Evolutionary conservation across 352 stramenopile species (phyloP).

Genomic region (Pythium myriotylum): DNA sequence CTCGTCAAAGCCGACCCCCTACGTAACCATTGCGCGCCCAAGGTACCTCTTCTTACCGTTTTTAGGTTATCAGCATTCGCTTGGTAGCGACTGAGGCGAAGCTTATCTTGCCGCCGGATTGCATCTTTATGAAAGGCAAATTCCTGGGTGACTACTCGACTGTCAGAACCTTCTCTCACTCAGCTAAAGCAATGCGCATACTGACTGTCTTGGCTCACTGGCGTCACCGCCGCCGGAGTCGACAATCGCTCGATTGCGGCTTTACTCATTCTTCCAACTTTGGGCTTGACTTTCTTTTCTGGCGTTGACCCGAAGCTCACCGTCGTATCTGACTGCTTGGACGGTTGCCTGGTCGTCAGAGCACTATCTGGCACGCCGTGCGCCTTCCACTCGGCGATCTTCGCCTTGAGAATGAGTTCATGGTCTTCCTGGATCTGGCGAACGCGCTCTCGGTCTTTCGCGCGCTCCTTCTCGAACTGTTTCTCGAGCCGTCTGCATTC

Average conservation of each 20-base stretch:
- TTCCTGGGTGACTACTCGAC: constrained; percentile 32
- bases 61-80: constrained; percentile 34
- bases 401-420: constrained; percentile 46
- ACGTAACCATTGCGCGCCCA: background rate
- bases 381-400: constrained; percentile 57
- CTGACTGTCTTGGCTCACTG: constrained; percentile 1
- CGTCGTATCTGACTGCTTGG: background rate
- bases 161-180: too few relatives aligned
- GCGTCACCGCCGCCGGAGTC: background rate
- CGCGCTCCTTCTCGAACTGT: constrained; percentile 52
- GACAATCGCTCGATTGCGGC: constrained; percentile 50
- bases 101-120: constrained; percentile 47
- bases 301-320: background rate
- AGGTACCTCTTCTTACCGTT: constrained; percentile 28
- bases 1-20: background rate
- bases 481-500: constrained; percentile 55
- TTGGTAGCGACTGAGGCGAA: constrained; percentile 31
- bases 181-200: background rate
- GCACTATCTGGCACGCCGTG: constrained; percentile 29
- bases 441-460: constrained; percentile 49
- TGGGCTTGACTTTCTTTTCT: constrained; percentile 29
- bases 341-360: background rate
- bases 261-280: constrained; percentile 32
- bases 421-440: constrained; percentile 69
- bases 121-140: constrained; percentile 53